Percentiles rank a stretch among this genome's conserved stretches.
These are phyloP conservation scores for Trichoderma asperelloides DNA, from an alignment of 495 filamentous ascomycete species.

Conservation along the genomic window DNA sequence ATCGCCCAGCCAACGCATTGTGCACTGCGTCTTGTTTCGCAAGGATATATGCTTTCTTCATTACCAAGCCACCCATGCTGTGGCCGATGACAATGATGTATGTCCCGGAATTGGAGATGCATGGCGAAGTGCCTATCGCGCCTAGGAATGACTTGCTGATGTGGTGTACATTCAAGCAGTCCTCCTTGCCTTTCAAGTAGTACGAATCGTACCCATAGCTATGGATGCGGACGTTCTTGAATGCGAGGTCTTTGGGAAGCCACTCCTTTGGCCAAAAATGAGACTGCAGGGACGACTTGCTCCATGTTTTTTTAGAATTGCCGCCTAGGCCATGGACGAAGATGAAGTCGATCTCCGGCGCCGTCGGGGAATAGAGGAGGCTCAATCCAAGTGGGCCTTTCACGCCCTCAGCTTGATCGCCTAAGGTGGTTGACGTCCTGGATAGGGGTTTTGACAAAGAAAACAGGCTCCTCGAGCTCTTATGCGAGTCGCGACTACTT, in stretches of 20 bases:
- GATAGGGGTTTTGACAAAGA: too few relatives aligned
- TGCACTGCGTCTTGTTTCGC: not conserved
- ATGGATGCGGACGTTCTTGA: not conserved
- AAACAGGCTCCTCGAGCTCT: too few relatives aligned
- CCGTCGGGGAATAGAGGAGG: too few relatives aligned
- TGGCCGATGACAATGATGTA: not conserved
- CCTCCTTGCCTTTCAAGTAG: not conserved
- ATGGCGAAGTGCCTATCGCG: too few relatives aligned
- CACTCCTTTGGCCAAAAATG: not conserved
- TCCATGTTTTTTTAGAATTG: not conserved
- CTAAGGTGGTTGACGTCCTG: too few relatives aligned
- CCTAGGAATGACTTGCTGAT: too few relatives aligned
- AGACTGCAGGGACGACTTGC: not conserved
- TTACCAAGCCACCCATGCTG: not conserved
- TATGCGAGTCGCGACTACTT: too few relatives aligned
- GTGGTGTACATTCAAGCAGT: too few relatives aligned
- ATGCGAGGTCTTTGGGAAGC: not conserved
- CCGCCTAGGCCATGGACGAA: not conserved
- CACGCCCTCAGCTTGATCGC: too few relatives aligned
- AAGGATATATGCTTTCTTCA: not conserved
- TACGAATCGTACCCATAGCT: not conserved
- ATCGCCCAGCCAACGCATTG: not conserved
- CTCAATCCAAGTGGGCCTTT: too few relatives aligned
- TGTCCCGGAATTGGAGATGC: too few relatives aligned
- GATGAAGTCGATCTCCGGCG: not conserved